Evolutionary conservation across 2,329 filamentous ascomycete species (phyloP).

Genomic region (Aureobasidium subglaciale): DNA sequence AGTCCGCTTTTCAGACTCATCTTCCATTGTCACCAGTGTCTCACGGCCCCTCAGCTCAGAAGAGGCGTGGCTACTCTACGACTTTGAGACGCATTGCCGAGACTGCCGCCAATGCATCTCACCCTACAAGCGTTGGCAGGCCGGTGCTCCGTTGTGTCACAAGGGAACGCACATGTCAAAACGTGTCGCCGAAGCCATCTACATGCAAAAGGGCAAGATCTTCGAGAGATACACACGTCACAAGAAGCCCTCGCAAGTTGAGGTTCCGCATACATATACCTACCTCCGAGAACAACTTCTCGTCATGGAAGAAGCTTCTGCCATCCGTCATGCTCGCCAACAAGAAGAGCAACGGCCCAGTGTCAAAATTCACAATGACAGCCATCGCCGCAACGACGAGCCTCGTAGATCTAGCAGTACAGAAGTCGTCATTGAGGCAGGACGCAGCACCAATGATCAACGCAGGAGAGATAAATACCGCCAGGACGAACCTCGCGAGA

Average conservation of each 20-base stretch:
- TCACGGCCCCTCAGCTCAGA: constrained; percentile 34
- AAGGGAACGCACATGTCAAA: constrained; percentile 38
- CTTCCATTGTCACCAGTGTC: constrained; percentile 25
- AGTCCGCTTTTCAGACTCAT: constrained; percentile 22
- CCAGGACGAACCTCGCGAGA: constrained; percentile 1
- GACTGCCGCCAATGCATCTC: constrained; percentile 39
- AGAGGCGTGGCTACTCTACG: constrained; percentile 41
- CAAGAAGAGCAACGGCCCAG: neutral
- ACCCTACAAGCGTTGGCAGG: constrained; percentile 36
- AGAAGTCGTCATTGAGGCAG: constrained; percentile 1
- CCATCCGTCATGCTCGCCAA: neutral
- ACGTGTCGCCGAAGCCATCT: constrained; percentile 39
- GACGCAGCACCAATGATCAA: neutral
- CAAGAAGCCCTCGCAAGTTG: constrained; percentile 38
- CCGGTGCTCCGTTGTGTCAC: constrained; percentile 36
- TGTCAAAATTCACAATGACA: neutral
- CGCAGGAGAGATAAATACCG: neutral
- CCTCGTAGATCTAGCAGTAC: neutral
- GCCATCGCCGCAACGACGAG: neutral
- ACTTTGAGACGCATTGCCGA: constrained; percentile 42
- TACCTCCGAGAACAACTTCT: constrained; percentile 3
- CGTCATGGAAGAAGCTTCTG: constrained; percentile 2
- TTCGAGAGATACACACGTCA: constrained; percentile 21
- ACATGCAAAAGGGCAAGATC: constrained; percentile 29
- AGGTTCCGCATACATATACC: constrained; percentile 36